phyloP scores from a whole-genome alignment of 192 early-diverging fungal species.

The Tieghemiomyces parasiticus region DNA sequence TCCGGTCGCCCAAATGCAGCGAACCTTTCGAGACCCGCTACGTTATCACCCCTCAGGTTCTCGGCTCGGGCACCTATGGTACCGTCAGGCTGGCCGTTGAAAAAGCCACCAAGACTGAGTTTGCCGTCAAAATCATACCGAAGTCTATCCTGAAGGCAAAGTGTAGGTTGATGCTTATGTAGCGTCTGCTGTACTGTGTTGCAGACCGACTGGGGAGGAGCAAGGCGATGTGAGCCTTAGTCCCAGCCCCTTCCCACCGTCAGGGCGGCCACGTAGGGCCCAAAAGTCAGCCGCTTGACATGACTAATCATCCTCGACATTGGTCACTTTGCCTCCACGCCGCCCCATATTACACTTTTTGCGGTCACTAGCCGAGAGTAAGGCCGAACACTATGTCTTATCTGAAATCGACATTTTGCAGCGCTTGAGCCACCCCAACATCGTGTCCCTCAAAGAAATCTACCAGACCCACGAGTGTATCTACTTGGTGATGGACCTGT shows the following conservation, averaged over 20 bases:
- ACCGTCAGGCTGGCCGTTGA: conserved; percentile 27
- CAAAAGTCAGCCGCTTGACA: conserved; percentile 24
- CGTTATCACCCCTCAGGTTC: conserved; percentile 6
- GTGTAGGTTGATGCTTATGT: conserved; percentile 52
- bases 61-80: conserved; percentile 25
- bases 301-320: not conserved
- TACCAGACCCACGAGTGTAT: conserved; percentile 62
- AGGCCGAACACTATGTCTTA: not conserved
- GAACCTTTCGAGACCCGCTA: conserved; percentile 7
- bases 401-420: conserved; percentile 75
- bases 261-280: conserved; percentile 64
- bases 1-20: not conserved
- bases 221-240: no score
- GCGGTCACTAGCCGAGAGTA: not conserved
- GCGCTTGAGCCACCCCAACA: conserved; percentile 71
- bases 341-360: not conserved
- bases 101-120: conserved; percentile 46
- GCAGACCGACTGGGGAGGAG: no score
- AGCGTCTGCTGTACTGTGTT: no score
- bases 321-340: not conserved
- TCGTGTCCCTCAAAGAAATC: conserved; percentile 62
- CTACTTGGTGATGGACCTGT: conserved; percentile 63
- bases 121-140: conserved; percentile 71
- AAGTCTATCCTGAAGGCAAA: conserved; percentile 52
- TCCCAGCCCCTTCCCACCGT: conserved; percentile 50